Conservation (phyloP, 768 basidiomycete genomes). For the Psilocybe cubensis region DNA sequence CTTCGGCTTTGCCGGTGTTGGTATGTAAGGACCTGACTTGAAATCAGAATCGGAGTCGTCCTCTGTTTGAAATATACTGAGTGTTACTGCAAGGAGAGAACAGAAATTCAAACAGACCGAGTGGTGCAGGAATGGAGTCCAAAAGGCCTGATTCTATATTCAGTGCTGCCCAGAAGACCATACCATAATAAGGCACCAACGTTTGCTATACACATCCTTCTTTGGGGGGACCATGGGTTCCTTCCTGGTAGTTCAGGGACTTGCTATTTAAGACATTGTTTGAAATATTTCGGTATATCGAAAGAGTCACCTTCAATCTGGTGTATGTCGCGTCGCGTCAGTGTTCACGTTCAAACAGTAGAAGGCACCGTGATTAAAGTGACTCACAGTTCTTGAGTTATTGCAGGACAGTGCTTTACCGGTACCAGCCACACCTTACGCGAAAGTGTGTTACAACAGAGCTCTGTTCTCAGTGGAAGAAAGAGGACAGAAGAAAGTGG, state of each 20-base stretch:
- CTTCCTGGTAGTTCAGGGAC: too few relatives aligned
- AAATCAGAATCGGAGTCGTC: conserved; percentile 51
- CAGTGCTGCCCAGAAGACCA: not conserved
- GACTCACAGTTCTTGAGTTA: too few relatives aligned
- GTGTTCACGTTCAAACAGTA: too few relatives aligned
- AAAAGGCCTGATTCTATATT: conserved; percentile 30
- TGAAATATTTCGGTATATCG: not conserved
- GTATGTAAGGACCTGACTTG: conserved; percentile 28
- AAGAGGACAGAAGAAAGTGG: not conserved
- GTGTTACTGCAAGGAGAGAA: not conserved
- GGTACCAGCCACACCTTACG: too few relatives aligned
- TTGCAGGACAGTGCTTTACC: too few relatives aligned
- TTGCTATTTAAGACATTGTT: too few relatives aligned
- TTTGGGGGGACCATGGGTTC: too few relatives aligned
- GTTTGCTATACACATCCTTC: conserved; percentile 31
- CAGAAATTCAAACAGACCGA: conserved; percentile 29
- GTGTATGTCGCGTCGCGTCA: not conserved
- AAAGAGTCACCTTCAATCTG: not conserved
- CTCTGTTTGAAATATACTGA: conserved; percentile 27
- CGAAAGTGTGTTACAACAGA: too few relatives aligned
- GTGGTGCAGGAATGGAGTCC: conserved; percentile 36
- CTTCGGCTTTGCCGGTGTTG: conserved; percentile 33
- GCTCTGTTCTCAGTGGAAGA: too few relatives aligned
- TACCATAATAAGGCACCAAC: conserved; percentile 17
- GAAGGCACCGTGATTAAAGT: too few relatives aligned